Percentiles rank a stretch among this genome's conserved stretches.
phyloP scores from a whole-genome alignment of 345 rosid genomes.

The Gossypium australe region DNA sequence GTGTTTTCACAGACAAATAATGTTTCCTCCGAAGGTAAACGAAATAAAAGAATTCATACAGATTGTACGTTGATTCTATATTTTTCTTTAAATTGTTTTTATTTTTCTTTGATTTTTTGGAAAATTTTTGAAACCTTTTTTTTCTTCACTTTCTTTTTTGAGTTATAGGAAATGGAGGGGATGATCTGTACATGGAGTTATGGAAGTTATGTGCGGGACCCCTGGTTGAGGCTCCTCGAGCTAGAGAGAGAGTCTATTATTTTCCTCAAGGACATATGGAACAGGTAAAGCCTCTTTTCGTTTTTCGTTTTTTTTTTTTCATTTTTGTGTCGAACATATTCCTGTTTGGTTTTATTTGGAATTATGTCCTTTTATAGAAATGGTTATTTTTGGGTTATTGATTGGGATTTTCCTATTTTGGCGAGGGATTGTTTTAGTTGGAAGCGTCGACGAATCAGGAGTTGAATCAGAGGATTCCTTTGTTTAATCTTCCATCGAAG shows the following conservation, averaged over 20 bases:
- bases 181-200: conserved; percentile 55
- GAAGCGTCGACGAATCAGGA: conserved; percentile 87
- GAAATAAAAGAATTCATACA: background rate
- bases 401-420: conserved; percentile 25
- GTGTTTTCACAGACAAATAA: conserved; percentile 29
- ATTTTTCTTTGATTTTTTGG: background rate
- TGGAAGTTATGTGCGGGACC: conserved; percentile 94
- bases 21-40: conserved; percentile 22
- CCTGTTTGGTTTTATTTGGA: conserved; percentile 8
- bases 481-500: conserved; percentile 65
- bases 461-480: conserved; percentile 60
- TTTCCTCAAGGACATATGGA: conserved; percentile 98
- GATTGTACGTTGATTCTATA: conserved; percentile 2
- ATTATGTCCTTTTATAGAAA: conserved; percentile 5
- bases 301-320: background rate
- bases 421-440: conserved; percentile 38
- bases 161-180: conserved; percentile 30
- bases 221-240: conserved; percentile 64
- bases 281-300: conserved; percentile 38
- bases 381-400: background rate
- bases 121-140: conserved; percentile 4
- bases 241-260: conserved; percentile 60
- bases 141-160: conserved; percentile 4
- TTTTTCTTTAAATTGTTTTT: background rate
- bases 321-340: background rate